Base-by-base conservation (phyloP, 2,329 filamentous ascomycete species). In the Aspergillus spinulosporus region DNA sequence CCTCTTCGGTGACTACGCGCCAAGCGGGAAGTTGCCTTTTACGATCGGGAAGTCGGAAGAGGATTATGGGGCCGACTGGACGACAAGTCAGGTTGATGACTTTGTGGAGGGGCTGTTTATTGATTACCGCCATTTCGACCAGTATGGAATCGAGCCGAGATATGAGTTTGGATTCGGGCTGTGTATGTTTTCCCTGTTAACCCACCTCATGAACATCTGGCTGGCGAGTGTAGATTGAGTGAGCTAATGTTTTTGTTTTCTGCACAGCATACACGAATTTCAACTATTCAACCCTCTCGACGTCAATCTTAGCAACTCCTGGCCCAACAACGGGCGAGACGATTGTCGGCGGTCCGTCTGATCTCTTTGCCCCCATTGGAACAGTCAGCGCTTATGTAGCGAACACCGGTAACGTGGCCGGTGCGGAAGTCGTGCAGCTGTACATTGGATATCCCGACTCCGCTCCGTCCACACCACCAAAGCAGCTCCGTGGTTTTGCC, bases 1-100 rank as follows among this genome's bases (percentile, higher is more conserved):
- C 8, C 63, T 80, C 1, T 80, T 77, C 58, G 78, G 78, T 2
- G 64, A 66, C n/a, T 61, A 68, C 3, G 72, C 71, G 4, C 78
- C 78, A 1, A 75, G 68, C 0, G 86, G 85, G 1, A 83, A 84
- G 55, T 74, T 88, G 0, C 84, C 85, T 0, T 88, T 88, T 64
- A 88, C 85, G 0, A 65, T 88, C 2, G 82, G 82, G 3, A 78
- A 75, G 61, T 77, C 80, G 28, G 78, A 81, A 54, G 74, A 69
- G 21, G 83, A 85, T 59, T 85, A 85, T 59, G 67, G 66, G 0
- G 42, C 59, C 1, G 39, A 42, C 9, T 65, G 66, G 61, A 12
- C 43, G 7, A 53, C 37, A 6, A 49, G 31, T 29, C 43, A 36
- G 44, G 40, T 34, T 11, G 63, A 65, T 31, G 71, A 82, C 54